Conservation (phyloP, 495 filamentous ascomycete genomes). For the Collariella sp. region DNA sequence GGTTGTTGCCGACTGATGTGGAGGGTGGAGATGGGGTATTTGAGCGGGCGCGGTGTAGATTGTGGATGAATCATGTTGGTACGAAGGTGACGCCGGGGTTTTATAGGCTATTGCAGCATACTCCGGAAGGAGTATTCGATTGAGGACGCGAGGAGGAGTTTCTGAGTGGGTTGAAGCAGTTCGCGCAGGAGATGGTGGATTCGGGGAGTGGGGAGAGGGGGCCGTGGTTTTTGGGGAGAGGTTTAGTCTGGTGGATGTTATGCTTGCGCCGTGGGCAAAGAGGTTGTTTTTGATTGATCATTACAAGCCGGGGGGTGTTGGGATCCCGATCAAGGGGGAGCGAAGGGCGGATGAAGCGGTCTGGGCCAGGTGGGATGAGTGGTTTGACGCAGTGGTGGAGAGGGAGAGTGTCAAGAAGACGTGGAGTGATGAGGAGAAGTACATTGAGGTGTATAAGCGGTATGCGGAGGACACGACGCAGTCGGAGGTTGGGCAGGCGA, state of each 20-base stretch:
- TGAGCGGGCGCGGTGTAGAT: slow-evolving; percentile 47
- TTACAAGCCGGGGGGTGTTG: slow-evolving; percentile 53
- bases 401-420: slow-evolving; percentile 53
- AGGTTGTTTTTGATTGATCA: slow-evolving; percentile 62
- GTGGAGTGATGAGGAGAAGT: slow-evolving; percentile 53
- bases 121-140: slow-evolving; percentile 40
- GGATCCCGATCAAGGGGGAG: slow-evolving; percentile 38
- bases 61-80: slow-evolving; percentile 63
- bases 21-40: slow-evolving; percentile 37
- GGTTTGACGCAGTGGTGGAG: slow-evolving; percentile 46
- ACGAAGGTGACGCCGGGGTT: slow-evolving; percentile 55
- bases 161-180: slow-evolving; percentile 41
- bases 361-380: slow-evolving; percentile 55
- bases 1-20: slow-evolving; percentile 43
- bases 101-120: slow-evolving; percentile 57
- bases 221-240: slow-evolving; percentile 55
- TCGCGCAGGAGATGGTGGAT: slow-evolving; percentile 47
- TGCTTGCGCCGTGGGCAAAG: slow-evolving; percentile 58
- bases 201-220: slow-evolving; percentile 30
- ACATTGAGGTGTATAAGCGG: slow-evolving; percentile 54
- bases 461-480: slow-evolving; percentile 68
- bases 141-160: slow-evolving; percentile 44
- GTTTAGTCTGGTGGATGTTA: slow-evolving; percentile 53
- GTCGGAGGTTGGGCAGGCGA: slow-evolving; percentile 61
- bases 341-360: slow-evolving; percentile 34